These are phyloP conservation scores for Coemansia sp. DNA, from an alignment of 192 early-diverging fungal species.

Conservation along the genomic window DNA sequence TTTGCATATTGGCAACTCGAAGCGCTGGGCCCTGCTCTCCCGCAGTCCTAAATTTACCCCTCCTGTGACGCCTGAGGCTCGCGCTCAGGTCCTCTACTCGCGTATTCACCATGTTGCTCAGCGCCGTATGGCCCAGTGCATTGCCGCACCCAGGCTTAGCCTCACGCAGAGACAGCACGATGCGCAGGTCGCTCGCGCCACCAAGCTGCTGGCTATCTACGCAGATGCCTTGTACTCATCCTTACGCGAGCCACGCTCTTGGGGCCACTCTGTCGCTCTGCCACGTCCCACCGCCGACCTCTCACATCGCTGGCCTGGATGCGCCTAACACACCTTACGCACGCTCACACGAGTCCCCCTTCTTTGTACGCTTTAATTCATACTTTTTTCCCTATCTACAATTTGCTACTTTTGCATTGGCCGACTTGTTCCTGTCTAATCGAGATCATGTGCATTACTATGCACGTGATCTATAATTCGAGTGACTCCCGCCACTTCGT, in stretches of 20 bases:
- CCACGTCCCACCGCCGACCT: constrained; percentile 18
- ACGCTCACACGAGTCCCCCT: background rate
- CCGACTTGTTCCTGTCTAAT: background rate
- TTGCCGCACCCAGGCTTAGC: constrained; percentile 32
- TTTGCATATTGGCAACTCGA: constrained; percentile 30
- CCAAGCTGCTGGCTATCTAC: constrained; percentile 35
- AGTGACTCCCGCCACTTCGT: constrained; percentile 15
- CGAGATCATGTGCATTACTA: constrained; percentile 34
- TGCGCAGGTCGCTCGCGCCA: constrained; percentile 40
- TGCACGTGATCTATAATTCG: constrained; percentile 43
- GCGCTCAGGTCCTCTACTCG: constrained; percentile 21
- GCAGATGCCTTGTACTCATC: constrained; percentile 36
- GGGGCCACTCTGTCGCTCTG: constrained; percentile 53
- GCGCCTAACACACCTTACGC: background rate
- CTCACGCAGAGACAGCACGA: constrained; percentile 51
- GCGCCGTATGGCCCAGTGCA: constrained; percentile 38
- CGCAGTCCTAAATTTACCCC: constrained; percentile 10
- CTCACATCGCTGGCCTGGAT: background rate
- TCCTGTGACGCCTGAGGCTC: constrained; percentile 16
- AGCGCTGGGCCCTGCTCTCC: constrained; percentile 35
- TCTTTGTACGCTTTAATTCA: constrained; percentile 9
- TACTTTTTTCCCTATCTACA: constrained; percentile 6
- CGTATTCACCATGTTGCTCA: constrained; percentile 38
- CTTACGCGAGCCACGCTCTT: constrained; percentile 40
- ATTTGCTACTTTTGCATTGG: background rate